Conservation (phyloP, 2,329 filamentous ascomycete species). For the Trichoderma sp. region DNA sequence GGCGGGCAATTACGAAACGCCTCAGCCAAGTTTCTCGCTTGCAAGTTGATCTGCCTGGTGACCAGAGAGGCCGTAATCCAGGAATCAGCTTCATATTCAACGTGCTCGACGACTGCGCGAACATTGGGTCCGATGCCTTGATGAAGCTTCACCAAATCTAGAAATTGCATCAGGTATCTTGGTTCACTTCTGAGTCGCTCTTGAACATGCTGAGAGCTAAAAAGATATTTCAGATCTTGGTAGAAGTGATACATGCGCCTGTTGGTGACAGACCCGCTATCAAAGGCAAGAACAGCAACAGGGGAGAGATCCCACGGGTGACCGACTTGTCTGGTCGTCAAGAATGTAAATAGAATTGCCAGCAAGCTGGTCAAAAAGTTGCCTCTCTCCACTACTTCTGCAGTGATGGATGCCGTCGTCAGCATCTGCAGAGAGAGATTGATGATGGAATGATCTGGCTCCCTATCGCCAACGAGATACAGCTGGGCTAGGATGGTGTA, state of each 20-base stretch:
- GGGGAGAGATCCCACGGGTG: slow-evolving; percentile 87
- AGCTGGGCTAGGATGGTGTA: slow-evolving; percentile 93
- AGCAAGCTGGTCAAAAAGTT: slow-evolving; percentile 95
- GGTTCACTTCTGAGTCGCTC: slow-evolving; percentile 77
- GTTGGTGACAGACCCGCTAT: slow-evolving; percentile 92
- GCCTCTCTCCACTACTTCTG: slow-evolving; percentile 88
- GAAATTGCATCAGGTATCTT: slow-evolving; percentile 87
- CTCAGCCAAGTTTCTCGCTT: slow-evolving; percentile 84
- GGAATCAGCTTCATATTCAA: slow-evolving; percentile 96
- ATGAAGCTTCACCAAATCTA: slow-evolving; percentile 92
- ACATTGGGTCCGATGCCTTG: slow-evolving; percentile 96
- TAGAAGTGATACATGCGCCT: slow-evolving; percentile 98
- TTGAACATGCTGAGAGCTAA: slow-evolving; percentile 84
- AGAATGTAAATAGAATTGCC: slow-evolving; percentile 94
- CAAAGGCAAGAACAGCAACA: slow-evolving; percentile 83
- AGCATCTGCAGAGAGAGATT: slow-evolving; percentile 95
- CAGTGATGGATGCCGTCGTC: slow-evolving; percentile 93
- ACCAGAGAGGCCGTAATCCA: slow-evolving; percentile 97
- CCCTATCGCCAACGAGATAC: slow-evolving; percentile 91
- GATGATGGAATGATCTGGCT: slow-evolving; percentile 98
- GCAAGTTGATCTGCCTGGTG: slow-evolving; percentile 88
- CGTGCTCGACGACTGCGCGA: slow-evolving; percentile 85
- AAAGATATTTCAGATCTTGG: slow-evolving; percentile 85
- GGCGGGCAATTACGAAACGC: slow-evolving; percentile 70
- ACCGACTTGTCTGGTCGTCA: slow-evolving; percentile 92